A percentile compares a stretch with the other conserved stretches of the same genome.
Conservation (phyloP, 2,329 filamentous ascomycete species). For the Ophiosphaerella herpotricha region DNA sequence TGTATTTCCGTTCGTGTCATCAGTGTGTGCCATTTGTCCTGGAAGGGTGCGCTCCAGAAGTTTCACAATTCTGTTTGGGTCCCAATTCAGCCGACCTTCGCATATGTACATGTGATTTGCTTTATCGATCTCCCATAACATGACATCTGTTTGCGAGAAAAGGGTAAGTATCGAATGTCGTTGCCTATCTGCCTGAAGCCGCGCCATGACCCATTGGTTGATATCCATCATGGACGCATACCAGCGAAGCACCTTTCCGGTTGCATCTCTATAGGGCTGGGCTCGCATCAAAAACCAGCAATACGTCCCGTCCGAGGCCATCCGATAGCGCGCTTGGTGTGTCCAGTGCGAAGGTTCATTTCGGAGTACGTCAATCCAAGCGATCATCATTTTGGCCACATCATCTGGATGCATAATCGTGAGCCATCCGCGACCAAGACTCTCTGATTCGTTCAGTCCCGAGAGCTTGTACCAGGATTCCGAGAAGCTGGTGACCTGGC, state of each 20-base stretch:
- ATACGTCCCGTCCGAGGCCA: neutral
- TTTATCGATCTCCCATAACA: conserved; percentile 10
- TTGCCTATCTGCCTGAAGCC: conserved; percentile 8
- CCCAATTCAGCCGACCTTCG: conserved; percentile 7
- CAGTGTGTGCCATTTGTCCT: neutral
- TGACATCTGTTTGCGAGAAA: conserved; percentile 10
- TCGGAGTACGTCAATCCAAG: conserved; percentile 4
- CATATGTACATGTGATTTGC: conserved; percentile 5
- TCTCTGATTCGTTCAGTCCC: conserved; percentile 8
- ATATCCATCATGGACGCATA: conserved; percentile 15
- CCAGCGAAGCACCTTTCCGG: conserved; percentile 7
- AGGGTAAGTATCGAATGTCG: conserved; percentile 8
- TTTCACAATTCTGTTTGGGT: conserved; percentile 1
- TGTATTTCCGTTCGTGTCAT: neutral
- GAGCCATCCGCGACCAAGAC: conserved; percentile 8
- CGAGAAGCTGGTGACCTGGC: conserved; percentile 4
- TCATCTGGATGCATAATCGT: conserved; percentile 7
- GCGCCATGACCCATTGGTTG: conserved; percentile 9
- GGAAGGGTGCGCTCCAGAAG: neutral
- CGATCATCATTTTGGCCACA: conserved; percentile 1
- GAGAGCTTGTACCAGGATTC: conserved; percentile 10
- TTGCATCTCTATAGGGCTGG: conserved; percentile 5
- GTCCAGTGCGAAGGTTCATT: conserved; percentile 9
- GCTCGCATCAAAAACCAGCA: conserved; percentile 10
- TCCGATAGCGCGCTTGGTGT: conserved; percentile 6